These are phyloP conservation scores for Babesia sp. DNA, from an alignment of 169 alveolate genomes.

Conservation along the genomic window DNA sequence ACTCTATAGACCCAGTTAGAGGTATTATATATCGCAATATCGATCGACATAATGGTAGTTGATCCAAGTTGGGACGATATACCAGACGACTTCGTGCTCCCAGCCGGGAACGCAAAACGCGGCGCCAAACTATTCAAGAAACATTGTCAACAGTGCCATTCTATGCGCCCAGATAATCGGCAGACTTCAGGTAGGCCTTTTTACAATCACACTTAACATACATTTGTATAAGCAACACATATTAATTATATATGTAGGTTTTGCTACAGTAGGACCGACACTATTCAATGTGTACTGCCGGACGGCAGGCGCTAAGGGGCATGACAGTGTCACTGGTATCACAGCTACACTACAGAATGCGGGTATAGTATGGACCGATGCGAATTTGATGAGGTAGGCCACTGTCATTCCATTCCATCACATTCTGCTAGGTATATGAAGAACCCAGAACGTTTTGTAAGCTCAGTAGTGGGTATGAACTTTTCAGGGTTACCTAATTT, in stretches of 20 bases:
- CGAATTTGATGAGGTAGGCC: constrained; percentile 72
- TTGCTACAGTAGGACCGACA: constrained; percentile 79
- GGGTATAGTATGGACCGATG: constrained; percentile 83
- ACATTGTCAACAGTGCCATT: constrained; percentile 84
- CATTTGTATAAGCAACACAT: not conserved
- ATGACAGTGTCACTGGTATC: constrained; percentile 66
- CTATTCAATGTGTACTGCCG: constrained; percentile 80
- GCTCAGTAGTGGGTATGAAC: constrained; percentile 75
- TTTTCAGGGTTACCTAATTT: constrained; percentile 76
- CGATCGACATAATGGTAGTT: constrained; percentile 15
- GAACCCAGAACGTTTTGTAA: constrained; percentile 75
- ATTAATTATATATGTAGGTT: constrained; percentile 56
- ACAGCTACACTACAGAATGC: constrained; percentile 72
- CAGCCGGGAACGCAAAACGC: constrained; percentile 74
- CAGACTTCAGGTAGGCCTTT: constrained; percentile 68
- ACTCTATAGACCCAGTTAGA: not conserved
- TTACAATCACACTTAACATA: not conserved
- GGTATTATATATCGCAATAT: too few species aligned
- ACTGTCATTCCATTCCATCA: not conserved
- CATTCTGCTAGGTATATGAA: constrained; percentile 74
- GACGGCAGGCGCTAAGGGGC: constrained; percentile 74
- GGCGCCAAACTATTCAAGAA: constrained; percentile 82
- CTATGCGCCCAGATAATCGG: constrained; percentile 81
- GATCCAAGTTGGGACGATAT: constrained; percentile 55
- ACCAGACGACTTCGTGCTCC: constrained; percentile 77